These are phyloP conservation scores for Ceratobasidium sp. DNA, from an alignment of 1,284 basidiomycete genomes.

Conservation along the genomic window DNA sequence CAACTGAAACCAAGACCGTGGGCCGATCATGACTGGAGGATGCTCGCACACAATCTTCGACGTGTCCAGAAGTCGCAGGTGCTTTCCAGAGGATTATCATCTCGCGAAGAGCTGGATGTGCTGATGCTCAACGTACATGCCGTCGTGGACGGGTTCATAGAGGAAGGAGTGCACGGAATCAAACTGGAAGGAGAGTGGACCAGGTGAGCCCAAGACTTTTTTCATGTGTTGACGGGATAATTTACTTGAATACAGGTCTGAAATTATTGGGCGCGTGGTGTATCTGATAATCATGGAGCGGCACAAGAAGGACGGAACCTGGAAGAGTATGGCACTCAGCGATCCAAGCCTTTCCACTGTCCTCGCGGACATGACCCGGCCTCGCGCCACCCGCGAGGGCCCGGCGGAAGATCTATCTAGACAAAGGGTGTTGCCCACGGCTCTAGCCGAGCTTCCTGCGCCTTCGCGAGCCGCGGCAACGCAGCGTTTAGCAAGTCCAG, in stretches of 20 bases:
- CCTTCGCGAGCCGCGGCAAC: background rate
- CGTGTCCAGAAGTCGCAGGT: constrained; percentile 39
- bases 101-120: constrained; percentile 30
- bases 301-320: constrained; percentile 30
- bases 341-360: constrained; percentile 7
- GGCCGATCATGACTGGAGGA: constrained; percentile 40
- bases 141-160: constrained; percentile 27
- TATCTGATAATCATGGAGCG: constrained; percentile 28
- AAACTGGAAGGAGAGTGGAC: constrained; percentile 36
- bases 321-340: background rate
- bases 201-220: background rate
- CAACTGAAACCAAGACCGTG: constrained; percentile 17
- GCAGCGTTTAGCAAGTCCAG: background rate
- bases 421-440: background rate
- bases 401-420: background rate
- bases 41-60: constrained; percentile 34
- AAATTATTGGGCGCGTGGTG: constrained; percentile 27
- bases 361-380: constrained; percentile 20
- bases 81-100: constrained; percentile 16
- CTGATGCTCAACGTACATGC: constrained; percentile 24
- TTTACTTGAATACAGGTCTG: constrained; percentile 5
- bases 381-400: background rate
- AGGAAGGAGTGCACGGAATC: constrained; percentile 36
- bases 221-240: background rate
- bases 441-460: constrained; percentile 11